Base-by-base conservation (phyloP, 768 basidiomycete species). In the Gymnopilus junonius region DNA sequence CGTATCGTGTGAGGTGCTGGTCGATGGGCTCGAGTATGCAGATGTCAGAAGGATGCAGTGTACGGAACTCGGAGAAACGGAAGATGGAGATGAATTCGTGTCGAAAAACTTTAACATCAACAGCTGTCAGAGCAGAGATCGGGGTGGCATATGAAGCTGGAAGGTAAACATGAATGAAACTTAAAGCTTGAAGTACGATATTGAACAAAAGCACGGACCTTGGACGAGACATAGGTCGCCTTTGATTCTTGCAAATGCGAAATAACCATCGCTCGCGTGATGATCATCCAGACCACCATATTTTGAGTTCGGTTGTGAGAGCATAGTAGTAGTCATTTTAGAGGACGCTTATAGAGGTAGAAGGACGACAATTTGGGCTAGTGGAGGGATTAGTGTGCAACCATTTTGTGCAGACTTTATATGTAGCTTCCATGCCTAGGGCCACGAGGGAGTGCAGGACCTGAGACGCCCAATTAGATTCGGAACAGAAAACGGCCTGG, bases 21-120 rank as follows among this genome's bases (percentile, higher is more conserved):
- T 83, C 78, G 40, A 89, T 83, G 29, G 74, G 68, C 69, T 87
- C 83, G 23, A 88, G 73, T 58, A 88, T 80, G 62, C 75, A 77
- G 14, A 89, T 79, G 55, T 85, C 80, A 2, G 79, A 66, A 12
- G 85, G 83, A 63, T 88, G 83, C 12, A 86, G 65, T 2, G 81
- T 81, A 45, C 73, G 72, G 46, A 73, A 72, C 67, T 83, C 79
- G 8, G 76, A 72, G 59, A 85, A 82, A 39, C 87, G 85, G 67
- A 88, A 89, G 55, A 89, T 89, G 65, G 84, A 83, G 71, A 84
- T 83, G 65, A 87, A 87, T 72, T 88, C 87, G 69, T 88, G 86
- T 61, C 78, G 79, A 70, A 84, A 86, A 46, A 85, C 77, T 70
- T 83, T 84, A n/a, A 84, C 80, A 55, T 85, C 80, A 37, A 84